A percentile compares a stretch with the other conserved stretches of the same genome.
Evolutionary conservation across 73 alveolate genomes (phyloP).

Genomic region (Tetrahymena elliotti): DNA sequence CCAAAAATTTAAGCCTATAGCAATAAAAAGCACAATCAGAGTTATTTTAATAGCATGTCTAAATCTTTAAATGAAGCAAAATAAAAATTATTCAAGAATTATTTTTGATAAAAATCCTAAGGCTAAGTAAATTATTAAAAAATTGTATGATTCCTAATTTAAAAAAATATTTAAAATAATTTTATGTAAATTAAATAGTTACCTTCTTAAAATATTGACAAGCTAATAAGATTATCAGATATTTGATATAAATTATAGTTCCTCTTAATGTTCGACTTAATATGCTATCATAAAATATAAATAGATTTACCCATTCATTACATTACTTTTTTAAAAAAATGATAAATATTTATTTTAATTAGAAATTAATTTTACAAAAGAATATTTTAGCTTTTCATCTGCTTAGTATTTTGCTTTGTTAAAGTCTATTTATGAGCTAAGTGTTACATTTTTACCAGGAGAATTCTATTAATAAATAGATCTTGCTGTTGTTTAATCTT

Average conservation of each 20-base stretch:
- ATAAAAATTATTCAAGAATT: background rate
- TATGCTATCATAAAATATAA: background rate
- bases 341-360: background rate
- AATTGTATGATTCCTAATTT: background rate
- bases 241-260: background rate
- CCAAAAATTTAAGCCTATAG: background rate
- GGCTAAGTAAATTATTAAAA: background rate
- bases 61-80: background rate
- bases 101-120: background rate
- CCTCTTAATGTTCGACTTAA: background rate
- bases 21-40: background rate
- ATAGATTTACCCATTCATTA: background rate
- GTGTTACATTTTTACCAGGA: background rate
- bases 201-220: background rate
- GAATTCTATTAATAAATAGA: background rate
- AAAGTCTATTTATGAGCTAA: background rate
- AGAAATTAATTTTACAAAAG: background rate
- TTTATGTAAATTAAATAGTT: background rate
- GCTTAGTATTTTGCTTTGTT: background rate
- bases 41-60: background rate
- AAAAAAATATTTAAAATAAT: background rate
- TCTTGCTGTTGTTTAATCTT: background rate
- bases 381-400: background rate
- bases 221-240: background rate
- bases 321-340: background rate